Conservation (phyloP, 352 stramenopile species). For the Thraustotheca clavata region DNA sequence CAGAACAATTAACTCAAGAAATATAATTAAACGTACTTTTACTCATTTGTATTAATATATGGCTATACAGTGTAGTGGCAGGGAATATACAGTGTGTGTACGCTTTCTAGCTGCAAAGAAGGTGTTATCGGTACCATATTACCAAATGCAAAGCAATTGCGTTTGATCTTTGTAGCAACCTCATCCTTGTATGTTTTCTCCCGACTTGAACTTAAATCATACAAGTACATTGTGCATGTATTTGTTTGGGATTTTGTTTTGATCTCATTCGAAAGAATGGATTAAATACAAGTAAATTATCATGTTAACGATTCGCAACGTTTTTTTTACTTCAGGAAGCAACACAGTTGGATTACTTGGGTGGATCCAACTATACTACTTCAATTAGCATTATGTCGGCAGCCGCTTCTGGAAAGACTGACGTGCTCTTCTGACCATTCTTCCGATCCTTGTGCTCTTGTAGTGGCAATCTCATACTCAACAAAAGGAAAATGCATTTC, state of each 20-base stretch:
- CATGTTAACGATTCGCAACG: not conserved
- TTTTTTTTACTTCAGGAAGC: not conserved
- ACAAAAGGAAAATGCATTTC: too few relatives aligned
- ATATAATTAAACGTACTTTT: too few relatives aligned
- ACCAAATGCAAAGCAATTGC: too few relatives aligned
- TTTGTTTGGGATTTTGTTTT: not conserved
- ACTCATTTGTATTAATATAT: too few relatives aligned
- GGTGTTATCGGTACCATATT: not conserved
- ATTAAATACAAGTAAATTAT: too few relatives aligned
- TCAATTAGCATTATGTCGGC: not conserved
- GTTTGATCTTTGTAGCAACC: conserved; percentile 3
- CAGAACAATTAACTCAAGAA: too few relatives aligned
- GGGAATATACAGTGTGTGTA: conserved; percentile 3
- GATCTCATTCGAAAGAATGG: too few relatives aligned
- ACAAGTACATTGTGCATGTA: not conserved
- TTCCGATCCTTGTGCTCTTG: too few relatives aligned
- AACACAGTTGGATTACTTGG: not conserved
- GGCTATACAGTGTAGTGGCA: not conserved
- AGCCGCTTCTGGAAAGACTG: not conserved
- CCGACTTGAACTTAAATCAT: not conserved
- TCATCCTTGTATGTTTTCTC: not conserved
- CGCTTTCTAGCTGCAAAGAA: not conserved
- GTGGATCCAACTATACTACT: not conserved
- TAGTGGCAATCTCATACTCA: too few relatives aligned
- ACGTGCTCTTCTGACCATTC: not conserved